These are phyloP conservation scores for Cyberlindnera americana DNA, from an alignment of 805 yeast species.

Conservation along the genomic window DNA sequence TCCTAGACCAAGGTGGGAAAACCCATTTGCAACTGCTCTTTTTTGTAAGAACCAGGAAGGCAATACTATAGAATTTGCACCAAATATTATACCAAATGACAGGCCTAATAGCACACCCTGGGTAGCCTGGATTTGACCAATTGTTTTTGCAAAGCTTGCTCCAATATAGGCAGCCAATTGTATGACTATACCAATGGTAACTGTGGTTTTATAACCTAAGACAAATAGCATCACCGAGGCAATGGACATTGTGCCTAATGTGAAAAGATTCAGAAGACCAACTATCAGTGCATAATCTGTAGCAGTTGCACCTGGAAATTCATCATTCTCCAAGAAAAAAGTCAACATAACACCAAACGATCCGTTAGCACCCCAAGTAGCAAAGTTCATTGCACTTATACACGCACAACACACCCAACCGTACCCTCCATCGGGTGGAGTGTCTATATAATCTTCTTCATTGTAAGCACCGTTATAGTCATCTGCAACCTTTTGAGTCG, in stretches of 20 bases:
- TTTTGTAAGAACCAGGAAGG: conserved; percentile 53
- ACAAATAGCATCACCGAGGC: conserved; percentile 38
- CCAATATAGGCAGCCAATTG: conserved; percentile 47
- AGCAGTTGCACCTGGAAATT: conserved; percentile 47
- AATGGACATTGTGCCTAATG: conserved; percentile 51
- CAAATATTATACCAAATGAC: conserved; percentile 46
- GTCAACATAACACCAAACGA: conserved; percentile 52
- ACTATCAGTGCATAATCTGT: conserved; percentile 55
- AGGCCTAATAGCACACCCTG: conserved; percentile 52
- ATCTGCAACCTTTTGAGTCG: neutral
- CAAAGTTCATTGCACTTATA: conserved; percentile 31
- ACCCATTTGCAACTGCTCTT: conserved; percentile 48
- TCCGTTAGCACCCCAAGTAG: conserved; percentile 38
- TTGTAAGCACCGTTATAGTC: conserved; percentile 21
- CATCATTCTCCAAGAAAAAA: conserved; percentile 39
- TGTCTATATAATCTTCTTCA: conserved; percentile 33
- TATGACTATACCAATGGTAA: conserved; percentile 37
- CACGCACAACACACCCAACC: conserved; percentile 47
- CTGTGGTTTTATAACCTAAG: conserved; percentile 39
- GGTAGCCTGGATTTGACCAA: conserved; percentile 48
- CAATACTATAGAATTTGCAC: conserved; percentile 47
- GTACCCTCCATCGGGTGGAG: conserved; percentile 43
- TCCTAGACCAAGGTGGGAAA: conserved; percentile 49
- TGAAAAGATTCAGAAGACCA: conserved; percentile 48
- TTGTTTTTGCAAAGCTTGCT: conserved; percentile 48